phyloP scores from a whole-genome alignment of 1,284 basidiomycete genomes.

The Mycena sp. region DNA sequence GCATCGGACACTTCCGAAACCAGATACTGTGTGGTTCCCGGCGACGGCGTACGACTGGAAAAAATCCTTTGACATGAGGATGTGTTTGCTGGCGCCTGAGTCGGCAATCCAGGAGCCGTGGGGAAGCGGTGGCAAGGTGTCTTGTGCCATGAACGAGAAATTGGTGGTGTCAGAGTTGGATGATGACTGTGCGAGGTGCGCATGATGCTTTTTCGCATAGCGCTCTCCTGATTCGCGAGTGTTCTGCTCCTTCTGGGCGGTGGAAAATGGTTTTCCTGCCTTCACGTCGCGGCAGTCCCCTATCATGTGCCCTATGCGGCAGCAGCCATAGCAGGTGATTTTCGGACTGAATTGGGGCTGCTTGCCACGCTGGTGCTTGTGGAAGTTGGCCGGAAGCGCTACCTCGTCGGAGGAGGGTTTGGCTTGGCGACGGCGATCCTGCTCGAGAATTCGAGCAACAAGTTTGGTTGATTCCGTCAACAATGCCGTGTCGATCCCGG shows the following conservation, averaged over 20 bases:
- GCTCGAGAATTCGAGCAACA: slow-evolving; percentile 21
- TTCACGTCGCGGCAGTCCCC: slow-evolving; percentile 18
- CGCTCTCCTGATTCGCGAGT: slow-evolving; percentile 9
- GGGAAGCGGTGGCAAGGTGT: not conserved
- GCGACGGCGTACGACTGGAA: slow-evolving; percentile 15
- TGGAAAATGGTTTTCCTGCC: slow-evolving; percentile 15
- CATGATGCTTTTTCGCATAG: slow-evolving; percentile 6
- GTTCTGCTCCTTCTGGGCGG: slow-evolving; percentile 17
- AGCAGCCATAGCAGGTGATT: slow-evolving; percentile 15
- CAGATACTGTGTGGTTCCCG: slow-evolving; percentile 10
- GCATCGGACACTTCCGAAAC: slow-evolving; percentile 12
- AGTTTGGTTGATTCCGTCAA: slow-evolving; percentile 16
- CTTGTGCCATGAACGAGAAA: slow-evolving; percentile 14
- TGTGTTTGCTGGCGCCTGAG: slow-evolving; percentile 13
- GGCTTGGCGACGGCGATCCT: slow-evolving; percentile 19
- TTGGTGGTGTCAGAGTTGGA: not conserved
- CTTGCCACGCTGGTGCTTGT: slow-evolving; percentile 6
- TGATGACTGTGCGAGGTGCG: slow-evolving; percentile 10
- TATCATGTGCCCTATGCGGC: slow-evolving; percentile 19
- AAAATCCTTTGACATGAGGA: not conserved
- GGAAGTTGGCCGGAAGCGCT: slow-evolving; percentile 1
- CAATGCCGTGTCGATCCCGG: not conserved
- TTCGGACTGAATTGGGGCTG: slow-evolving; percentile 14
- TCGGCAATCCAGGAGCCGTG: slow-evolving; percentile 12
- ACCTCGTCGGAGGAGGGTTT: slow-evolving; percentile 16